A percentile compares a stretch with the other conserved stretches of the same genome.
Conservation (phyloP, 169 alveolate genomes). For the Plasmodium cynomolgi region DNA sequence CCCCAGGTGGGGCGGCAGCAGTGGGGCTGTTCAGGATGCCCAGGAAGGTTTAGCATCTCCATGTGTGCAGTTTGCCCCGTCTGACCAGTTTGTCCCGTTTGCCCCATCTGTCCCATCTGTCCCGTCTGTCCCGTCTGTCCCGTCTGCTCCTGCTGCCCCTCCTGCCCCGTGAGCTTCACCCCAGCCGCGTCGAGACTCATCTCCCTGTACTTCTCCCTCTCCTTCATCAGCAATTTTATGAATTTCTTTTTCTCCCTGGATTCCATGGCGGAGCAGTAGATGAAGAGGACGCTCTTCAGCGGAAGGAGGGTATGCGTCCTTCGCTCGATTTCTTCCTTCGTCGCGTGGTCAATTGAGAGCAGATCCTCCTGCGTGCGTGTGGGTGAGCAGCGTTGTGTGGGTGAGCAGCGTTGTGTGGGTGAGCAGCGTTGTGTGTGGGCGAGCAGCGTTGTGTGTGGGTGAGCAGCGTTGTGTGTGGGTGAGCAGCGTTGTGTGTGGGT, state of each 20-base stretch:
- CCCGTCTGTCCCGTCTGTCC: background rate
- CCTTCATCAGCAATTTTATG: conserved; percentile 14
- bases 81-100: background rate
- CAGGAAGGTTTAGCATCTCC: background rate
- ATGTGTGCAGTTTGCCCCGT: background rate
- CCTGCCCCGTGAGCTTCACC: background rate
- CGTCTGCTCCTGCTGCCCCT: too few relatives aligned
- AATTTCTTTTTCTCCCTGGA: conserved; percentile 11
- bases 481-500: too few relatives aligned
- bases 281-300: conserved; percentile 5
- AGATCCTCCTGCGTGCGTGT: background rate
- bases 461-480: background rate
- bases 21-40: background rate
- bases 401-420: background rate
- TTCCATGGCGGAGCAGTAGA: conserved; percentile 14
- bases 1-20: background rate
- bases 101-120: too few relatives aligned
- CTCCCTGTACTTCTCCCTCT: background rate
- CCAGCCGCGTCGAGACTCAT: background rate
- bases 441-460: too few relatives aligned
- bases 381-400: background rate
- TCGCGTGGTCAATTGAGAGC: background rate
- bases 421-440: background rate
- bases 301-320: background rate
- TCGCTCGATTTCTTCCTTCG: background rate